Percentiles rank a stretch among this genome's conserved stretches.
These are phyloP conservation scores for Goffeauzyma gilvescens DNA, from an alignment of 768 basidiomycete species.

Conservation along the genomic window DNA sequence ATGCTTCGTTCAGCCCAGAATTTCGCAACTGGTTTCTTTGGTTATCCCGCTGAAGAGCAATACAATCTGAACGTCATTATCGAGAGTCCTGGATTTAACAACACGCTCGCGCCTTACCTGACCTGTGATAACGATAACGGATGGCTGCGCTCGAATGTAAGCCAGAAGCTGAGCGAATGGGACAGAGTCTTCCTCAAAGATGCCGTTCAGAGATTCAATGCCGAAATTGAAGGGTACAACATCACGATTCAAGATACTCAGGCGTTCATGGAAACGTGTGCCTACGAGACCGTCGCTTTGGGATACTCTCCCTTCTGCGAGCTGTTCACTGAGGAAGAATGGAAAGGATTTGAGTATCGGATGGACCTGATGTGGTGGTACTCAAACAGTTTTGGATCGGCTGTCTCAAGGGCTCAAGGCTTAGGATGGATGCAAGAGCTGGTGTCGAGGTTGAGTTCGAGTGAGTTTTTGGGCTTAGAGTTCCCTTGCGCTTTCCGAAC, in stretches of 20 bases:
- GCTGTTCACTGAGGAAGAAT: slow-evolving; percentile 75
- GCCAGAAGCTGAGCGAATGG: slow-evolving; percentile 39
- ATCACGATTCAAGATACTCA: slow-evolving; percentile 21
- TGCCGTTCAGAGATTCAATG: slow-evolving; percentile 45
- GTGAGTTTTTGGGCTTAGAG: no score
- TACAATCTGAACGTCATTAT: slow-evolving; percentile 63
- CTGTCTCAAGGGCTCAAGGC: slow-evolving; percentile 42
- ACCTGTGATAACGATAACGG: slow-evolving; percentile 32
- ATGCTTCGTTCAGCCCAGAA: slow-evolving; percentile 35
- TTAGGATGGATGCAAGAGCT: slow-evolving; percentile 31
- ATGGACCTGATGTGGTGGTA: slow-evolving; percentile 35
- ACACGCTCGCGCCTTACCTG: slow-evolving; percentile 61
- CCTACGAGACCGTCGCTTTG: slow-evolving; percentile 54
- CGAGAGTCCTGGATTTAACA: slow-evolving; percentile 51
- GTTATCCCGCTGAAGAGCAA: slow-evolving; percentile 46
- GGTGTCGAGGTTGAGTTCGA: slow-evolving; percentile 25
- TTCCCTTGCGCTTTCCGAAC: not conserved
- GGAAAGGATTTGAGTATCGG: slow-evolving; percentile 82
- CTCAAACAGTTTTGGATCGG: slow-evolving; percentile 60
- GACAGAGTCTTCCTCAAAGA: slow-evolving; percentile 49
- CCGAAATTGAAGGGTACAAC: slow-evolving; percentile 22
- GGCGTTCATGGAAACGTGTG: slow-evolving; percentile 23
- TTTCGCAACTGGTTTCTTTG: slow-evolving; percentile 52
- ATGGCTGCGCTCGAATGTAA: slow-evolving; percentile 28
- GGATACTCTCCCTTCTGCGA: slow-evolving; percentile 83